Conservation (phyloP, 2,329 filamentous ascomycete genomes). For the Alternaria novae-zelandiae region DNA sequence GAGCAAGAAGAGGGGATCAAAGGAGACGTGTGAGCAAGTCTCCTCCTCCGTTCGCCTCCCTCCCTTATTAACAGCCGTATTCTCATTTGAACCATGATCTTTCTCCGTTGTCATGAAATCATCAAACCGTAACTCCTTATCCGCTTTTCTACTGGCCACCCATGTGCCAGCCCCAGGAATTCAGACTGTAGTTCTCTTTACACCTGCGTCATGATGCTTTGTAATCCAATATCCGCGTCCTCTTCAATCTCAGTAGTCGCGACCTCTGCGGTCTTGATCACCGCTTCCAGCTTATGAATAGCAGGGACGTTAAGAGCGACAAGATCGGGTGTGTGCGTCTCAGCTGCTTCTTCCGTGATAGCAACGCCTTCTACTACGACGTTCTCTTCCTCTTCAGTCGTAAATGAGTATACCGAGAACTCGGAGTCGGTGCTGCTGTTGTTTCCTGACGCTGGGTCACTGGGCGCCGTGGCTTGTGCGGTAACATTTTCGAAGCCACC, state of each 20-base stretch:
- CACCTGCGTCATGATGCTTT: conserved; percentile 38
- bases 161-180: not conserved
- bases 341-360: conserved; percentile 63
- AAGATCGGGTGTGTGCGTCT: conserved; percentile 52
- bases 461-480: not conserved
- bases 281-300: conserved; percentile 1
- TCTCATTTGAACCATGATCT: not conserved
- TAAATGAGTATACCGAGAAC: conserved; percentile 29
- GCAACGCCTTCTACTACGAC: conserved; percentile 60
- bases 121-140: not conserved
- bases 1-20: not conserved
- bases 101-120: not conserved
- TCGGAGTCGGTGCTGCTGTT: conserved; percentile 21
- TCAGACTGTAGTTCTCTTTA: conserved; percentile 5
- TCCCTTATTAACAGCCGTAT: not conserved
- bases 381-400: conserved; percentile 49
- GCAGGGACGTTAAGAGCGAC: conserved; percentile 4
- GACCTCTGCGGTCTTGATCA: not conserved
- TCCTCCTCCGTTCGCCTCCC: not conserved
- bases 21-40: not conserved
- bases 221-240: conserved; percentile 15
- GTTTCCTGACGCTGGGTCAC: not conserved
- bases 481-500: conserved; percentile 20
- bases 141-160: not conserved
- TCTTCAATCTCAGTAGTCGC: not conserved